These are phyloP conservation scores for Penicillium sp. DNA, from an alignment of 2,329 filamentous ascomycete species.

Conservation along the genomic window DNA sequence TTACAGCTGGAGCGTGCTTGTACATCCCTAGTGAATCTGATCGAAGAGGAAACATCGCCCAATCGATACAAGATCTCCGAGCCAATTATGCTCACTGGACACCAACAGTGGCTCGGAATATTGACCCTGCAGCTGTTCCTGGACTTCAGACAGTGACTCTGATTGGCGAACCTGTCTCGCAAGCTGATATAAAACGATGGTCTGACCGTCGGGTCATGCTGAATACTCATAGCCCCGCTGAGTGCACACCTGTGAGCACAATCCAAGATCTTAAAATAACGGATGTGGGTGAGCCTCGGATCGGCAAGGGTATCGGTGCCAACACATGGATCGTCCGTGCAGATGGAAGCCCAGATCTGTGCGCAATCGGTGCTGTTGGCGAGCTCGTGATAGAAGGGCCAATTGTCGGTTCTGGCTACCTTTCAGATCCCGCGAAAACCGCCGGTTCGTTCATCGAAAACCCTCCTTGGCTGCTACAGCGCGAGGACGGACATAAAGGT, in stretches of 20 bases:
- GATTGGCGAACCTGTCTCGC: slow-evolving; percentile 29
- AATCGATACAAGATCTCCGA: slow-evolving; percentile 43
- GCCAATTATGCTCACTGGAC: slow-evolving; percentile 54
- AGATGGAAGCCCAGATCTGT: slow-evolving; percentile 39
- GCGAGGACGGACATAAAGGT: slow-evolving; percentile 22
- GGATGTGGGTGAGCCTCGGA: background rate
- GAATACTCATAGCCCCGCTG: slow-evolving; percentile 17
- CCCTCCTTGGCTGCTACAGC: background rate
- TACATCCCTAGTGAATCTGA: slow-evolving; percentile 48
- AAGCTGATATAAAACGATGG: slow-evolving; percentile 45
- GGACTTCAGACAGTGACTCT: slow-evolving; percentile 32
- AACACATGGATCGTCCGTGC: slow-evolving; percentile 42
- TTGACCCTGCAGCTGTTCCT: slow-evolving; percentile 32
- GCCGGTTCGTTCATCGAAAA: slow-evolving; percentile 21
- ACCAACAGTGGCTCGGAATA: slow-evolving; percentile 46
- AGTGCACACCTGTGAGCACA: slow-evolving; percentile 3
- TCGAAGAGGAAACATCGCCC: slow-evolving; percentile 40
- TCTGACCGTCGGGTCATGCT: slow-evolving; percentile 19
- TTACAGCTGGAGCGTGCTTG: slow-evolving; percentile 49
- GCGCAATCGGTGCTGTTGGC: slow-evolving; percentile 37
- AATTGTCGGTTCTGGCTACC: slow-evolving; percentile 25
- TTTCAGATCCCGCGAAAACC: slow-evolving; percentile 23
- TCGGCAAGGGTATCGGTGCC: slow-evolving; percentile 15
- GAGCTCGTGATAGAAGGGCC: slow-evolving; percentile 41
- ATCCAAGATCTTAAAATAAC: slow-evolving; percentile 13